Base-by-base conservation (phyloP, 768 basidiomycete genomes). In the Hygrocybe punicea region DNA sequence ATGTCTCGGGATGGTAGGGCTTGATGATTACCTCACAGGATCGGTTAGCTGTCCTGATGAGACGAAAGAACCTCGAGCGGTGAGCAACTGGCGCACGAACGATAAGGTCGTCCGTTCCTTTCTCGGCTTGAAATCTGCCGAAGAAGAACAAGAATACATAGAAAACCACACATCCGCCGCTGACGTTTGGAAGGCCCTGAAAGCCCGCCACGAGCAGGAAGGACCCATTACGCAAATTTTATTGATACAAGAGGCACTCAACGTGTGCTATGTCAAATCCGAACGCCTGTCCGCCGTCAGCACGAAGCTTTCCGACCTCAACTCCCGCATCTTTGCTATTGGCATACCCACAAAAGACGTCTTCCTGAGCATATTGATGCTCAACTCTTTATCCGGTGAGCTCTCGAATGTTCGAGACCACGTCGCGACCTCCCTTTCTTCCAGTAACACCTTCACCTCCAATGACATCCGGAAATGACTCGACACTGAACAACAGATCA, bases 161-260 rank as follows among this genome's bases (percentile, higher is more conserved):
- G 40, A 46, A 16, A 40, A 25, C n/a, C 19, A 21, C 6, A 14
- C 17, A 9, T 46, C 52, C 7, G 19, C 57, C 17, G 11, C 45
- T 14, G 53, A 44, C 2, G 29, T 58, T n/a, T 68, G 63, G 62
- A 11, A 3, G n/a, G 45, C 49, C 0, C 54, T 71, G 1, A 51
- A 44, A 10, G 39, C 35, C 0, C 48, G 66, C 0, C 68, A 69
- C 34, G 51, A 56, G n/a, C 33, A 67, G 24, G 39, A 62, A 6
- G 67, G 60, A 1, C 58, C 60, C 0, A 56, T 65, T 11, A 53
- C 58, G 0, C 67, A 69, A 21, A 59, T 64, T 9, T 59, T 56
- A 0, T 56, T 67, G 11, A 56, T 69, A 1, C 53, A 67, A 6
- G 58, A 63, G 6, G 55, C 58, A 2, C 45, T 65, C 10, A 17